Evolutionary conservation across 1,139 yeast species (phyloP).

Genomic region (Pichia terricola): DNA sequence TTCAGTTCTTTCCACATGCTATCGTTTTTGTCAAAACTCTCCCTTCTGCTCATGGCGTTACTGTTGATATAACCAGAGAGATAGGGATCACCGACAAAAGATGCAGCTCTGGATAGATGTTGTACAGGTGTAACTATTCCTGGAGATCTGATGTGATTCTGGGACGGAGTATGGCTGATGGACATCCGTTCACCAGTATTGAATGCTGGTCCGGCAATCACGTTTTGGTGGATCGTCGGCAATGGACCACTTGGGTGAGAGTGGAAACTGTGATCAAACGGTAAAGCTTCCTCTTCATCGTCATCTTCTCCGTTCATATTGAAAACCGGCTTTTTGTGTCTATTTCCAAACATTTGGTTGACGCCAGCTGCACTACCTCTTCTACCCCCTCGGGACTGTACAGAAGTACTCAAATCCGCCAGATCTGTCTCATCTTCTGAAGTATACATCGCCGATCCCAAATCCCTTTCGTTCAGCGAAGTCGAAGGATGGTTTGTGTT

Average conservation of each 20-base stretch:
- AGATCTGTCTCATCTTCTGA: background rate
- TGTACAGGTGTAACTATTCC: slow-evolving; percentile 42
- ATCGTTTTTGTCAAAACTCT: slow-evolving; percentile 1
- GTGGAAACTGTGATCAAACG: background rate
- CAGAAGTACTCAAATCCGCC: background rate
- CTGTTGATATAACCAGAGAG: background rate
- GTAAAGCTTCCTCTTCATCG: slow-evolving; percentile 10
- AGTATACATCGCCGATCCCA: no score
- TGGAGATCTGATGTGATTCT: slow-evolving; percentile 20
- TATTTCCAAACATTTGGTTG: background rate
- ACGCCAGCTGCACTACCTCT: background rate
- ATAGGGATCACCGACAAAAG: slow-evolving; percentile 23
- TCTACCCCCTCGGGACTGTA: background rate
- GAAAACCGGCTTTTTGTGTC: slow-evolving; percentile 30
- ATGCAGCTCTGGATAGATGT: slow-evolving; percentile 51
- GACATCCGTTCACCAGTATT: slow-evolving; percentile 18
- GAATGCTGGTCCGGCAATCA: slow-evolving; percentile 24
- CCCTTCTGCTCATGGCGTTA: no score
- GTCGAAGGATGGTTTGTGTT: no score
- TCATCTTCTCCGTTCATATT: slow-evolving; percentile 33
- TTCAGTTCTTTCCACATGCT: slow-evolving; percentile 29
- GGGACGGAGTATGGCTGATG: slow-evolving; percentile 5
- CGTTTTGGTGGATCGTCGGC: background rate
- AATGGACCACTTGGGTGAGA: background rate
- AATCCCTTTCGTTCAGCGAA: no score